Evolutionary conservation across 2,329 filamentous ascomycete species (phyloP).

Genomic region (Xylariaceae sp.): DNA sequence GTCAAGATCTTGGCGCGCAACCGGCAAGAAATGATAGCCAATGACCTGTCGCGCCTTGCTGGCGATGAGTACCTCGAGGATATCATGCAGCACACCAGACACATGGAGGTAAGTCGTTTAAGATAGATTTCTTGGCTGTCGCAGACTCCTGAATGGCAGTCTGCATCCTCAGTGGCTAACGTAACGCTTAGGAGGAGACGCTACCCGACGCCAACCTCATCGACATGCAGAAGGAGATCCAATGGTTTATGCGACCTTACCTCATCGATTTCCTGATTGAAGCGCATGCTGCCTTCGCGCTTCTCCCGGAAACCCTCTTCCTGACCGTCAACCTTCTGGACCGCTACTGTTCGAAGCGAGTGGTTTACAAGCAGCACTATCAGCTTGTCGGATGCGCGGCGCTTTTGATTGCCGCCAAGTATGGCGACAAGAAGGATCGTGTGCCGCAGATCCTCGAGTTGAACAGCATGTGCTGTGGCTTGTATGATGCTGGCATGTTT

Average conservation of each 20-base stretch:
- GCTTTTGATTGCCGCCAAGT: slow-evolving; percentile 94
- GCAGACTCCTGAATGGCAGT: neutral
- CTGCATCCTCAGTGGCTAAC: slow-evolving; percentile 13
- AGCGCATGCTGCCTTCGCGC: slow-evolving; percentile 88
- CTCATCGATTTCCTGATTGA: slow-evolving; percentile 97
- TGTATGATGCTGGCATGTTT: slow-evolving; percentile 99
- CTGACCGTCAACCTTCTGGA: slow-evolving; percentile 95
- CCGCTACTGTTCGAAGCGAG: slow-evolving; percentile 93
- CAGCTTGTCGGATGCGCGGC: slow-evolving; percentile 95
- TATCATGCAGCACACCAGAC: slow-evolving; percentile 86
- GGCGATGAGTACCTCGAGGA: slow-evolving; percentile 92
- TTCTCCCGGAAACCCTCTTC: slow-evolving; percentile 92
- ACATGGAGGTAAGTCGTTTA: slow-evolving; percentile 70
- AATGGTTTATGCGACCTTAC: slow-evolving; percentile 99
- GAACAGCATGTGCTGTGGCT: slow-evolving; percentile 97
- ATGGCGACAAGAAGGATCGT: slow-evolving; percentile 96
- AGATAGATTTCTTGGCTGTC: neutral
- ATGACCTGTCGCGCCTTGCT: slow-evolving; percentile 79
- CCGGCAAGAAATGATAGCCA: slow-evolving; percentile 80
- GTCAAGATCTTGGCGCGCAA: slow-evolving; percentile 73
- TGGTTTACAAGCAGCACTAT: slow-evolving; percentile 99
- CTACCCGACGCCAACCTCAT: slow-evolving; percentile 95
- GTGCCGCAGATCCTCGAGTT: slow-evolving; percentile 97
- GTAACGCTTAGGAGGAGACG: slow-evolving; percentile 61
- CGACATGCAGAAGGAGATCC: slow-evolving; percentile 97